Evolutionary conservation across 208 protist species (phyloP).

Genomic region (Acanthamoeba triangularis): DNA sequence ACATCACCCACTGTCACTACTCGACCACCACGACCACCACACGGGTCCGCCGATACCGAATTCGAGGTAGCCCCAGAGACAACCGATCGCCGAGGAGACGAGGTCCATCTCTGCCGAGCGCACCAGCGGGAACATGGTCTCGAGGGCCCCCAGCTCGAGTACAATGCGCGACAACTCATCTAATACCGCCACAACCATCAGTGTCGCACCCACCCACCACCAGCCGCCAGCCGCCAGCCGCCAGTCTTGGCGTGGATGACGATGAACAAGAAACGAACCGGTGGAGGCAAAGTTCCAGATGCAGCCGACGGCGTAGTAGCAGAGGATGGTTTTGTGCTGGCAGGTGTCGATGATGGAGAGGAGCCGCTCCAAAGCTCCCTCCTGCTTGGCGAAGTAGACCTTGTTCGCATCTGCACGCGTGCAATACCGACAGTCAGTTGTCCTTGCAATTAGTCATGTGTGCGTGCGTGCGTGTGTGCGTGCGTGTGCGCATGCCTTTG

Average conservation of each 20-base stretch:
- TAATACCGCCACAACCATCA: not conserved
- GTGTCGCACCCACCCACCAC: too few species aligned
- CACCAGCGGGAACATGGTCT: not conserved
- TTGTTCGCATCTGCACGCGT: not conserved
- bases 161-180: not conserved
- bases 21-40: too few species aligned
- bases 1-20: too few species aligned
- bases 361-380: not conserved
- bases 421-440: too few species aligned
- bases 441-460: too few species aligned
- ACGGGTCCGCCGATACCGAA: too few species aligned
- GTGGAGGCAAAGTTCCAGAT: constrained; percentile 10
- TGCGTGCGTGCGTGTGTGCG: too few species aligned
- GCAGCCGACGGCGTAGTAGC: constrained; percentile 5
- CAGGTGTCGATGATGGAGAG: not conserved
- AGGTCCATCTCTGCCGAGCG: not conserved
- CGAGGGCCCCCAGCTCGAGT: not conserved
- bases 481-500: too few species aligned
- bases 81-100: not conserved
- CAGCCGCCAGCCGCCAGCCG: too few species aligned
- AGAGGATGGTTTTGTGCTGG: not conserved
- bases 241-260: too few species aligned
- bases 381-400: constrained; percentile 7
- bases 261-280: too few species aligned
- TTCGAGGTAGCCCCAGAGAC: constrained; percentile 11